phyloP scores from a whole-genome alignment of 345 rosid species.

The Gossypium stocksii region DNA sequence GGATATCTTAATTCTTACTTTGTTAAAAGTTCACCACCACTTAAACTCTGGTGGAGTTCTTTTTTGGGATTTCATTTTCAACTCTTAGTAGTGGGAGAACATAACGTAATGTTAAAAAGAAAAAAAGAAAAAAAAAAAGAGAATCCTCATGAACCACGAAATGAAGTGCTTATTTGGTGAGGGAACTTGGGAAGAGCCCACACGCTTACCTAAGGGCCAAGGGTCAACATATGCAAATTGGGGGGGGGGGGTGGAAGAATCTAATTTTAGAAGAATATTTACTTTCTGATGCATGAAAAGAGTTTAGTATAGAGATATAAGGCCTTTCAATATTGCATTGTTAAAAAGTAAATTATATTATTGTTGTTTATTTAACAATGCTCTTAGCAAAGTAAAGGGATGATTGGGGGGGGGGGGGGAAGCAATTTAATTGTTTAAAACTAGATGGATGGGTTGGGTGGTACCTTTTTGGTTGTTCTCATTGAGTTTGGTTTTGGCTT shows the following conservation, averaged over 20 bases:
- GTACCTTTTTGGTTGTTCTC: neutral
- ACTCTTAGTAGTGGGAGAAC: neutral
- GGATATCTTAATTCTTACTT: neutral
- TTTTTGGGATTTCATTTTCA: slow-evolving; percentile 9
- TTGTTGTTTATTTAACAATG: no score
- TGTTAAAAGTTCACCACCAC: slow-evolving; percentile 10
- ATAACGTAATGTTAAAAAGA: neutral
- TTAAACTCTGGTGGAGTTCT: neutral
- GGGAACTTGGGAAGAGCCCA: slow-evolving; percentile 1
- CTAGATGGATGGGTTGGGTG: neutral
- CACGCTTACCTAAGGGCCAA: neutral
- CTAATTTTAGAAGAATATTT: slow-evolving; percentile 10
- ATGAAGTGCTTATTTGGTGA: neutral
- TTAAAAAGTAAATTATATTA: neutral
- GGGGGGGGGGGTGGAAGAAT: neutral
- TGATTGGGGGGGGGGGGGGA: neutral
- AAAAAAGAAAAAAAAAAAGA: neutral
- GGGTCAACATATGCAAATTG: neutral
- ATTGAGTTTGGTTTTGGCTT: neutral
- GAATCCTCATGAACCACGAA: neutral
- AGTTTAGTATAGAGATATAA: slow-evolving; percentile 4
- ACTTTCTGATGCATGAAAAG: neutral
- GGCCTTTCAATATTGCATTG: slow-evolving; percentile 1
- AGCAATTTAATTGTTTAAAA: neutral
- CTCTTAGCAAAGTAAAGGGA: slow-evolving; percentile 5